These are phyloP conservation scores for Candolleomyces efflorescens DNA, from an alignment of 768 basidiomycete genomes.

Conservation along the genomic window DNA sequence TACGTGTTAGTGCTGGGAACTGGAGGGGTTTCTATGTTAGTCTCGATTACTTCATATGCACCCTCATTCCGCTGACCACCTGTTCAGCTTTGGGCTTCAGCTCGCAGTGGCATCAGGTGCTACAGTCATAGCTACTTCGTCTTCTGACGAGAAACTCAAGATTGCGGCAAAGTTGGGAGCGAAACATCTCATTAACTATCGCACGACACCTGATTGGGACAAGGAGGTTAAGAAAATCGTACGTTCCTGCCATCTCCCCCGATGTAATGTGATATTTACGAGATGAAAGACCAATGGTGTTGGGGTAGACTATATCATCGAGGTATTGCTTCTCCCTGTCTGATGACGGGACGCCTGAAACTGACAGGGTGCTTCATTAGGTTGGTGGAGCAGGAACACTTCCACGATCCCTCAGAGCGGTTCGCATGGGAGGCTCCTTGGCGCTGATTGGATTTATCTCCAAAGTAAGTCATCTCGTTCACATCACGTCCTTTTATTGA, in stretches of 20 bases:
- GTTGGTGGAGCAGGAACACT: conserved; percentile 54
- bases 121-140: conserved; percentile 62
- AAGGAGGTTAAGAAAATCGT: conserved; percentile 43
- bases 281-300: neutral
- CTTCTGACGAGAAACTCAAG: conserved; percentile 59
- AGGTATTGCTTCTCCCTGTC: neutral
- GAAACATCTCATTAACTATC: conserved; percentile 60
- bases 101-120: conserved; percentile 62
- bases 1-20: conserved; percentile 53
- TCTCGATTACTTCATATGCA: neutral
- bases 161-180: conserved; percentile 48
- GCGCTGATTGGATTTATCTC: conserved; percentile 51
- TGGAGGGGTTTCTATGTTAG: conserved; percentile 52
- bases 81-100: conserved; percentile 48
- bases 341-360: too few species aligned
- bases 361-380: neutral
- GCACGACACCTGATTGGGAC: conserved; percentile 53
- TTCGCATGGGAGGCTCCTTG: conserved; percentile 39
- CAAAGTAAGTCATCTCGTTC: conserved; percentile 22
- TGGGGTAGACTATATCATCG: neutral
- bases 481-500: neutral
- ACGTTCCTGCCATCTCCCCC: neutral
- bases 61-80: neutral
- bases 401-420: conserved; percentile 34
- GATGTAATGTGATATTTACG: neutral